These are phyloP conservation scores for Camelina laxa DNA, from an alignment of 345 rosid species.

Conservation along the genomic window DNA sequence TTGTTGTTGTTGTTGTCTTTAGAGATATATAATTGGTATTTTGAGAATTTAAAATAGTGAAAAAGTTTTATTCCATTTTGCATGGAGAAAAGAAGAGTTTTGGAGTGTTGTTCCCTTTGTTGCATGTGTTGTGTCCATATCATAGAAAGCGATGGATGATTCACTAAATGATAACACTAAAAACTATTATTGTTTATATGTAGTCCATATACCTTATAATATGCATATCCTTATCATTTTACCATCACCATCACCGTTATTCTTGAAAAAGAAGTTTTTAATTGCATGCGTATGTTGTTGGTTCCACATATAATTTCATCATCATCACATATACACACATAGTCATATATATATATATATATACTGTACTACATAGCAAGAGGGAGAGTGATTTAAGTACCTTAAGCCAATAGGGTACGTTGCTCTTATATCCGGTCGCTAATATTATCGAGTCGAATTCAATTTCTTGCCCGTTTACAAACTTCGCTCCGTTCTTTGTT, in stretches of 20 bases:
- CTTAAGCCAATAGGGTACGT: slow-evolving; percentile 94
- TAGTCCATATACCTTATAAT: neutral
- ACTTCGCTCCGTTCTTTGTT: slow-evolving; percentile 67
- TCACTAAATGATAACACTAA: slow-evolving; percentile 33
- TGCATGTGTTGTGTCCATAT: slow-evolving; percentile 37
- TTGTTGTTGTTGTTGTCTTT: neutral
- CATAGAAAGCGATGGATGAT: slow-evolving; percentile 44
- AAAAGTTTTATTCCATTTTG: slow-evolving; percentile 40
- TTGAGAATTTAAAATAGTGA: slow-evolving; percentile 24
- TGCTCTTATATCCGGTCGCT: slow-evolving; percentile 94
- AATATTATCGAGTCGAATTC: slow-evolving; percentile 77
- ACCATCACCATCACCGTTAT: slow-evolving; percentile 42
- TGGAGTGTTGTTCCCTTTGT: slow-evolving; percentile 42
- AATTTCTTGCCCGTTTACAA: slow-evolving; percentile 71
- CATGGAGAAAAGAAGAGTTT: slow-evolving; percentile 48
- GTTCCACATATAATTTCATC: slow-evolving; percentile 30
- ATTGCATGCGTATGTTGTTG: slow-evolving; percentile 24
- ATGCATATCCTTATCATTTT: slow-evolving; percentile 25
- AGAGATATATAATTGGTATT: neutral
- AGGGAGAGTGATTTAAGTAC: slow-evolving; percentile 41
- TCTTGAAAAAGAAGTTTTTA: slow-evolving; percentile 36
- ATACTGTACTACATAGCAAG: neutral
- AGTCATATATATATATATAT: neutral
- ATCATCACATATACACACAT: slow-evolving; percentile 15
- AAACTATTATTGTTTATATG: slow-evolving; percentile 18